Evolutionary conservation across 345 rosid species (phyloP).

Genomic region (Salix udensis): DNA sequence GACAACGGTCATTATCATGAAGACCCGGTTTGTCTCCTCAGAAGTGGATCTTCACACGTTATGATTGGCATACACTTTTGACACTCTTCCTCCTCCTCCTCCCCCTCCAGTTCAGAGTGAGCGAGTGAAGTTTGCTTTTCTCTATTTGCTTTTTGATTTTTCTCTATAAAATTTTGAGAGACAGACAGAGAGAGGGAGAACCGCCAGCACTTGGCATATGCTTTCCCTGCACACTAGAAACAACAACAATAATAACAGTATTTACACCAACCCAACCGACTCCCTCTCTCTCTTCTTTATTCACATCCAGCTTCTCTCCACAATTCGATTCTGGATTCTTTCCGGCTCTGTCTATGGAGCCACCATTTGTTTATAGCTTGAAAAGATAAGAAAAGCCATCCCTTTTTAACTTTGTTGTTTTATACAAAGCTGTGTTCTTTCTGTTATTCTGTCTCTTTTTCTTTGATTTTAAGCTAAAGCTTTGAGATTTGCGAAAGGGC

Average conservation of each 20-base stretch:
- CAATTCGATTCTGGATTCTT: not conserved
- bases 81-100: too few relatives aligned
- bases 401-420: constrained; percentile 4
- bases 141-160: not conserved
- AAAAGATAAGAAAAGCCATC: not conserved
- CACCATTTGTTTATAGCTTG: not conserved
- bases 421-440: not conserved
- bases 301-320: not conserved
- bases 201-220: constrained; percentile 18
- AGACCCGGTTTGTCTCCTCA: constrained; percentile 53
- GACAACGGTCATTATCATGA: constrained; percentile 28
- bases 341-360: not conserved
- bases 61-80: not conserved
- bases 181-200: not conserved
- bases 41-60: constrained; percentile 65
- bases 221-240: constrained; percentile 23
- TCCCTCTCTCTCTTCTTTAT: constrained; percentile 1
- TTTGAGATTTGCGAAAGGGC: constrained; percentile 16
- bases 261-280: constrained; percentile 25
- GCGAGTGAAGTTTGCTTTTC: not conserved
- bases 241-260: constrained; percentile 9
- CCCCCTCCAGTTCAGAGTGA: not conserved
- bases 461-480: constrained; percentile 22
- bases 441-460: constrained; percentile 1
- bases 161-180: not conserved